Conservation (phyloP, 129 eudicot genomes). For the carrot (Daucus carota) region DNA sequence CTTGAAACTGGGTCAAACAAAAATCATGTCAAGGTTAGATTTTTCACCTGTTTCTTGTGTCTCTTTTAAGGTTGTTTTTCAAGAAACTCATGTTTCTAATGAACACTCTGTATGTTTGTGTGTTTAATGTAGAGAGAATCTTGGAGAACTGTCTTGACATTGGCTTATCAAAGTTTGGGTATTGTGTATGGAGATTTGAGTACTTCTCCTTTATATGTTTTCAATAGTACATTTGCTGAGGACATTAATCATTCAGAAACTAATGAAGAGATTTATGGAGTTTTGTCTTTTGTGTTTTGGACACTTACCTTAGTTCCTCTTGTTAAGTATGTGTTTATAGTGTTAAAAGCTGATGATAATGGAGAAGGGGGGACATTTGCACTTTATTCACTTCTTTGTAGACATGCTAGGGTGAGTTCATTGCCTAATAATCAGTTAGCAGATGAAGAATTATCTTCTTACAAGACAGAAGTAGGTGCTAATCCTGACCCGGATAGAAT, state of each 20-base stretch:
- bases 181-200: conserved; percentile 98
- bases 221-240: conserved; percentile 86
- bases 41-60: background rate
- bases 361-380: conserved; percentile 99
- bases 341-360: conserved; percentile 89
- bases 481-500: conserved; percentile 33
- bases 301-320: conserved; percentile 84
- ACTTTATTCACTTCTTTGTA: conserved; percentile 66
- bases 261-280: conserved; percentile 92
- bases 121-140: conserved; percentile 59
- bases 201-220: conserved; percentile 86
- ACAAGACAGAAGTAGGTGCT: conserved; percentile 42
- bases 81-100: background rate
- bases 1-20: conserved; percentile 56
- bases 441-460: conserved; percentile 77
- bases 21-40: conserved; percentile 37
- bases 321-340: conserved; percentile 82
- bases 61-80: background rate
- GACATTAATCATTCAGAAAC: conserved; percentile 78
- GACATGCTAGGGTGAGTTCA: conserved; percentile 84
- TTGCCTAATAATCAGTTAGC: conserved; percentile 75
- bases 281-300: conserved; percentile 84
- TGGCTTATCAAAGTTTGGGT: conserved; percentile 96
- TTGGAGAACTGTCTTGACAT: conserved; percentile 76
- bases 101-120: background rate